Evolutionary conservation across 352 stramenopile genomes (phyloP).

Genomic region (Phytophthora uliginosa): DNA sequence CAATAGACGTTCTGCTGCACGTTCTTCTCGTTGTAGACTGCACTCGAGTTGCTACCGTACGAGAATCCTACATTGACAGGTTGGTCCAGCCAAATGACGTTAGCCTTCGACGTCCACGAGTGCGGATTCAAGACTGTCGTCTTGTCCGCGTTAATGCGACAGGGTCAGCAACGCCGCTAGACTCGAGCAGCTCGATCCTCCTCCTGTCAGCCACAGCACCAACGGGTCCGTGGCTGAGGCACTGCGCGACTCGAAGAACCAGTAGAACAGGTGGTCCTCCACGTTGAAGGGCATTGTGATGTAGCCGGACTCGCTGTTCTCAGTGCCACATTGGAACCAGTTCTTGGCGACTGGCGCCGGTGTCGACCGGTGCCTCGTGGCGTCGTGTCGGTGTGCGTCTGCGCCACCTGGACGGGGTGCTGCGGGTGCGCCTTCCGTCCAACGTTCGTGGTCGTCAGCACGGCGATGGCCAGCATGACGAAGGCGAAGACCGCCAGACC

Average conservation of each 20-base stretch:
- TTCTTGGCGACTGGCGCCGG: conserved; percentile 15
- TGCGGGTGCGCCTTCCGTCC: conserved; percentile 1
- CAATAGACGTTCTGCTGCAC: conserved; percentile 59
- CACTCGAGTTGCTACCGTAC: conserved; percentile 29
- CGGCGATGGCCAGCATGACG: conserved; percentile 22
- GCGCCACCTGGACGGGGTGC: conserved; percentile 14
- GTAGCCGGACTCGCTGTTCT: conserved; percentile 55
- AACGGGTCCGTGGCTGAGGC: conserved; percentile 67
- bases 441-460: conserved; percentile 33
- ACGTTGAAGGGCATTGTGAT: conserved; percentile 45
- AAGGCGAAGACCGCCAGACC: conserved; percentile 30
- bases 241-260: conserved; percentile 67
- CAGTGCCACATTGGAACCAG: conserved; percentile 36
- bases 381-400: conserved; percentile 2
- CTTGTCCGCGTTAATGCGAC: conserved; percentile 41
- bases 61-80: conserved; percentile 60
- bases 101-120: conserved; percentile 65
- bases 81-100: conserved; percentile 74
- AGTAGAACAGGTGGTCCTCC: conserved; percentile 69
- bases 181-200: conserved; percentile 50
- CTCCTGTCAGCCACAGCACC: conserved; percentile 74
- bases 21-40: conserved; percentile 38
- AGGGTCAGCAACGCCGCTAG: conserved; percentile 56
- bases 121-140: conserved; percentile 54
- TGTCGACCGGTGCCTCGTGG: conserved; percentile 1